Evolutionary conservation across 768 basidiomycete genomes (phyloP).

Genomic region (Tricholoma matsutake): DNA sequence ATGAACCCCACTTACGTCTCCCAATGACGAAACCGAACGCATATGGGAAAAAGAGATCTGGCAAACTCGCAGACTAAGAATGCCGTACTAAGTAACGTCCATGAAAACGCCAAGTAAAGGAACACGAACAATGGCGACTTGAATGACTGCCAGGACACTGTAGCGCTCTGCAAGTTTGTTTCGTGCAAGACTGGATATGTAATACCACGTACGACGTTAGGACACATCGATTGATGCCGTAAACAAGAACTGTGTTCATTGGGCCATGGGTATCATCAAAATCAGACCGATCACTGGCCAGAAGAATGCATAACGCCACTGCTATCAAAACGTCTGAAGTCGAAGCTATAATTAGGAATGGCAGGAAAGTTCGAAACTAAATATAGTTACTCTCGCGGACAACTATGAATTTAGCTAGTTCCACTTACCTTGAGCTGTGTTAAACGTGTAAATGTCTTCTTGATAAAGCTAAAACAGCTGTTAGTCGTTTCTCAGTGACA

Average conservation of each 20-base stretch:
- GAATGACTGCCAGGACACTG: conserved; percentile 37
- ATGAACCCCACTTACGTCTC: conserved; percentile 34
- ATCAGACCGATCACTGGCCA: conserved; percentile 38
- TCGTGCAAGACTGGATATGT: not conserved
- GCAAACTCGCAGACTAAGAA: conserved; percentile 36
- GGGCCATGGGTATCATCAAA: conserved; percentile 41
- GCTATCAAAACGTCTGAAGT: conserved; percentile 47
- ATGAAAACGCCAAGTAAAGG: not conserved
- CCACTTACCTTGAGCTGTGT: conserved; percentile 33
- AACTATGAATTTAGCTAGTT: not conserved
- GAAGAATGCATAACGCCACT: conserved; percentile 37
- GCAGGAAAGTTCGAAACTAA: conserved; percentile 36
- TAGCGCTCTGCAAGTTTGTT: not conserved
- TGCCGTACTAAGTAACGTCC: not conserved
- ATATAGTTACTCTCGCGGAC: not conserved
- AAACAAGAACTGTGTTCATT: conserved; percentile 44
- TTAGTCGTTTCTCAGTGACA: not conserved
- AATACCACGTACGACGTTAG: conserved; percentile 44
- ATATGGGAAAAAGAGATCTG: conserved; percentile 44
- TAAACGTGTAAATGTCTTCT: conserved; percentile 32
- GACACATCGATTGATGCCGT: conserved; percentile 48
- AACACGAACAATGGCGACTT: conserved; percentile 33
- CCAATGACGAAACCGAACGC: conserved; percentile 52
- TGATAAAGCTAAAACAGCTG: conserved; percentile 31
- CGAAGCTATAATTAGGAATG: conserved; percentile 44